Percentiles rank a stretch among this genome's conserved stretches.
Evolutionary conservation across 805 yeast species (phyloP).

Genomic region (Candida saitoana): DNA sequence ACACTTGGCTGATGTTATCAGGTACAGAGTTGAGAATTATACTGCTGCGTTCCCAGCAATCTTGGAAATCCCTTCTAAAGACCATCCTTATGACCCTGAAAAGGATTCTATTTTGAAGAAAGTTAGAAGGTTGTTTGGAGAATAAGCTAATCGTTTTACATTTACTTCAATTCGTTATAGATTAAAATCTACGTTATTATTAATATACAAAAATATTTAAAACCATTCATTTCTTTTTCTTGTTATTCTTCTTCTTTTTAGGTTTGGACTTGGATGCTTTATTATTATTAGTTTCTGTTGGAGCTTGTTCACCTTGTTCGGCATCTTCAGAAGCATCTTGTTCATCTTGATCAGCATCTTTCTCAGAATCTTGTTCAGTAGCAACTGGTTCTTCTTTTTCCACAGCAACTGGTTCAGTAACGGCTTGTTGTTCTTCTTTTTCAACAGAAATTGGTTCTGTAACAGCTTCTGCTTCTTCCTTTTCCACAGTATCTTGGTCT

Average conservation of each 20-base stretch:
- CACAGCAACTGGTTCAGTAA: constrained; percentile 4
- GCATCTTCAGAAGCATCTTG: no score
- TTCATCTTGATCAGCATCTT: background rate
- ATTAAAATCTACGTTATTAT: constrained; percentile 3
- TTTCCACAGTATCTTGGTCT: constrained; percentile 1
- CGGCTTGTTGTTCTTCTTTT: constrained; percentile 1
- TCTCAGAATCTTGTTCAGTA: background rate
- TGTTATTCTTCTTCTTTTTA: constrained; percentile 26
- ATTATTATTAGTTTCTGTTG: background rate
- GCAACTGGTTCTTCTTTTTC: constrained; percentile 1
- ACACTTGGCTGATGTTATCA: constrained; percentile 86
- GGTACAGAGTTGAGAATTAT: constrained; percentile 76
- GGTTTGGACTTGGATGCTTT: constrained; percentile 5
- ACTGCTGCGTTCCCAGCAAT: constrained; percentile 94
- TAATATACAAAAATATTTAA: constrained; percentile 7
- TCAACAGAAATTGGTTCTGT: background rate
- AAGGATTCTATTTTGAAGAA: constrained; percentile 93
- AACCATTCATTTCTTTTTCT: constrained; percentile 17
- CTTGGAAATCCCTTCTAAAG: constrained; percentile 95
- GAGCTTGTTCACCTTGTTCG: constrained; percentile 6
- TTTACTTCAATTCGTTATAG: background rate
- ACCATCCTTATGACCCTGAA: constrained; percentile 98
- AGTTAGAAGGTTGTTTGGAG: constrained; percentile 60
- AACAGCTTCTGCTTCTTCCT: background rate
- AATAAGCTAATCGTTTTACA: background rate